A percentile compares a stretch with the other conserved stretches of the same genome.
phyloP scores from a whole-genome alignment of 768 basidiomycete genomes.

The Russula sp. region DNA sequence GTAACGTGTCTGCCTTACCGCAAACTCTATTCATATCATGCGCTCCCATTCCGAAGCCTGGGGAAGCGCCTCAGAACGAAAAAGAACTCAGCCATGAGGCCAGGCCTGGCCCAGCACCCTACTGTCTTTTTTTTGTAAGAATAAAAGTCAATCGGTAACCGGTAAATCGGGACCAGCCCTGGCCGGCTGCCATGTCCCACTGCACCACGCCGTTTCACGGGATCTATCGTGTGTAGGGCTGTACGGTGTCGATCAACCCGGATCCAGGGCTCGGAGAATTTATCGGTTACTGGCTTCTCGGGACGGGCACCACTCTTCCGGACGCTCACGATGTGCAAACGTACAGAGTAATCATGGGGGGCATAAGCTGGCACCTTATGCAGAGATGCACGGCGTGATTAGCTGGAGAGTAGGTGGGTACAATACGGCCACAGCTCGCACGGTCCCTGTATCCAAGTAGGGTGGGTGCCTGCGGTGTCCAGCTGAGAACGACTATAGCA shows the following conservation, averaged over 20 bases:
- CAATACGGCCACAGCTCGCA: neutral
- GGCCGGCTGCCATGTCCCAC: neutral
- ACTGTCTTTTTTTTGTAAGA: conserved; percentile 11
- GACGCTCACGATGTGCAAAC: neutral
- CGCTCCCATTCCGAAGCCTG: neutral
- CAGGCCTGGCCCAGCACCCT: conserved; percentile 1
- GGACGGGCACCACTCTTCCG: neutral
- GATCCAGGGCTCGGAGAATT: neutral
- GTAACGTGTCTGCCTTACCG: conserved; percentile 1
- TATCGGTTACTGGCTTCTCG: neutral
- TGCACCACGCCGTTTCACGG: neutral
- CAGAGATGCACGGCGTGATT: neutral
- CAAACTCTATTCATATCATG: conserved; percentile 14
- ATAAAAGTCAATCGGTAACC: conserved; percentile 16
- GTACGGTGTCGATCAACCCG: neutral
- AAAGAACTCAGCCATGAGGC: neutral
- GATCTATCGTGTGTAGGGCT: neutral
- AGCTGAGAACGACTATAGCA: neutral
- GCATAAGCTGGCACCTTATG: neutral
- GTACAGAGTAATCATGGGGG: neutral
- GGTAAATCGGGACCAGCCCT: neutral
- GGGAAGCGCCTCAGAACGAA: neutral
- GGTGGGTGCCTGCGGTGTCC: conserved; percentile 3
- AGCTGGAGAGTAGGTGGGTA: neutral
- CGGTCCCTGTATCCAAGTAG: neutral